Conservation (phyloP, 495 filamentous ascomycete species). For the Amorphotheca resinae region DNA sequence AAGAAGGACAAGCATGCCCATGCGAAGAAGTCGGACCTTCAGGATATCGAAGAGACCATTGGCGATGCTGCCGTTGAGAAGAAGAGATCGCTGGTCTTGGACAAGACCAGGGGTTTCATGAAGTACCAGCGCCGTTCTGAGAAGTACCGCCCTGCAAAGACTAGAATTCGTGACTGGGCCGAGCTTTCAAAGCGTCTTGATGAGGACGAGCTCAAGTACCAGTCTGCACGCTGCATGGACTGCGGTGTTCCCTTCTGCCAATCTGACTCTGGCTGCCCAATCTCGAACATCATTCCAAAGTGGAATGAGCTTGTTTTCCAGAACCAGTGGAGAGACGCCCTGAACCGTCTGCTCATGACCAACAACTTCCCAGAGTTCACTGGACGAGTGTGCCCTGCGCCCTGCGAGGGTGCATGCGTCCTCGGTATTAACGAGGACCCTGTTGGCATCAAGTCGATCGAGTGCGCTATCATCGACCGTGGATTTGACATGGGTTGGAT, state of each 20-base stretch:
- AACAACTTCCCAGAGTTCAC: slow-evolving; percentile 99
- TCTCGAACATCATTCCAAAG: slow-evolving; percentile 99
- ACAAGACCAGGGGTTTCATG: slow-evolving; percentile 99
- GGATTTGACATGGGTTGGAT: slow-evolving; percentile 99
- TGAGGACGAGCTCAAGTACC: slow-evolving; percentile 97
- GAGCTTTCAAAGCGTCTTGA: slow-evolving; percentile 82
- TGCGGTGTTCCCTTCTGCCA: slow-evolving; percentile 99
- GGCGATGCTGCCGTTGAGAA: slow-evolving; percentile 88
- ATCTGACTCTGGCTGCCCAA: slow-evolving; percentile 92
- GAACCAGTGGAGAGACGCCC: slow-evolving; percentile 89
- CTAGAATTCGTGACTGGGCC: slow-evolving; percentile 86
- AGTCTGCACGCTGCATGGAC: slow-evolving; percentile 98
- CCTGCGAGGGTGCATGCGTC: slow-evolving; percentile 95
- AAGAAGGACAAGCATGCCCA: slow-evolving; percentile 43
- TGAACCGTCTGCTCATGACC: slow-evolving; percentile 92
- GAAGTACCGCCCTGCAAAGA: slow-evolving; percentile 84
- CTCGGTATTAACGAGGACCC: slow-evolving; percentile 98
- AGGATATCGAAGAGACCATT: slow-evolving; percentile 92
- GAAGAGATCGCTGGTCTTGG: slow-evolving; percentile 80
- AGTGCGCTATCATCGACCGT: slow-evolving; percentile 98
- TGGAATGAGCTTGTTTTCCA: slow-evolving; percentile 95
- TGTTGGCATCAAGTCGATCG: slow-evolving; percentile 97
- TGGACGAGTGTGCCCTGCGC: slow-evolving; percentile 93
- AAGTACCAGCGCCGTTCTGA: slow-evolving; percentile 90
- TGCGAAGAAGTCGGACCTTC: slow-evolving; percentile 66